These are phyloP conservation scores for Bipolaris gigantea DNA, from an alignment of 2,329 filamentous ascomycete species.

Conservation along the genomic window DNA sequence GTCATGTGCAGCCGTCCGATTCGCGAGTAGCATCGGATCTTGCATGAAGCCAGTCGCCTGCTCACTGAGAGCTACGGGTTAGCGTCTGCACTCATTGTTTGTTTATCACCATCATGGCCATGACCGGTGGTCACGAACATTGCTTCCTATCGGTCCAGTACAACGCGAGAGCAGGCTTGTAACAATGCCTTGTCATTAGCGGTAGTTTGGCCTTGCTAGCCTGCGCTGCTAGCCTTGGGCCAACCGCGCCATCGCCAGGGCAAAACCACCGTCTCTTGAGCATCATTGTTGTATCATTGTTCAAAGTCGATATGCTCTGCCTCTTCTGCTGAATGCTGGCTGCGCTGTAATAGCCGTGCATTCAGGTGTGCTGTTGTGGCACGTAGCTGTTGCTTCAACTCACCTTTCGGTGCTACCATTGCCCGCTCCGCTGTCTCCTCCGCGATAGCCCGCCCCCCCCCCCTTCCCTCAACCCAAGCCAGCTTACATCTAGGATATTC, in stretches of 20 bases:
- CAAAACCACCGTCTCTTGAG: slow-evolving; percentile 16
- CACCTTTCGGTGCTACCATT: slow-evolving; percentile 13
- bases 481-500: slow-evolving; percentile 9
- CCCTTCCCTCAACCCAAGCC: slow-evolving; percentile 7
- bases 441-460: slow-evolving; percentile 10
- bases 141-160: slow-evolving; percentile 1
- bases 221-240: not conserved
- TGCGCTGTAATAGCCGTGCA: slow-evolving; percentile 4
- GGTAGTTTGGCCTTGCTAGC: not conserved
- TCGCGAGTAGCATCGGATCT: slow-evolving; percentile 19
- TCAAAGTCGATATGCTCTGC: slow-evolving; percentile 2
- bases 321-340: not conserved
- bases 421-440: slow-evolving; percentile 10
- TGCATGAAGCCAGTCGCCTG: slow-evolving; percentile 24
- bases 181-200: not conserved
- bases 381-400: slow-evolving; percentile 12
- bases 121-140: not conserved
- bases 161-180: slow-evolving; percentile 2
- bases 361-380: slow-evolving; percentile 10
- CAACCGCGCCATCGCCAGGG: slow-evolving; percentile 6
- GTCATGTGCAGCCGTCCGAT: slow-evolving; percentile 30
- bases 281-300: slow-evolving; percentile 1
- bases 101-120: not conserved
- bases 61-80: not conserved
- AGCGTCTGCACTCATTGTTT: not conserved